phyloP scores from a whole-genome alignment of 805 yeast species.

The Candida xiaguanensis region DNA sequence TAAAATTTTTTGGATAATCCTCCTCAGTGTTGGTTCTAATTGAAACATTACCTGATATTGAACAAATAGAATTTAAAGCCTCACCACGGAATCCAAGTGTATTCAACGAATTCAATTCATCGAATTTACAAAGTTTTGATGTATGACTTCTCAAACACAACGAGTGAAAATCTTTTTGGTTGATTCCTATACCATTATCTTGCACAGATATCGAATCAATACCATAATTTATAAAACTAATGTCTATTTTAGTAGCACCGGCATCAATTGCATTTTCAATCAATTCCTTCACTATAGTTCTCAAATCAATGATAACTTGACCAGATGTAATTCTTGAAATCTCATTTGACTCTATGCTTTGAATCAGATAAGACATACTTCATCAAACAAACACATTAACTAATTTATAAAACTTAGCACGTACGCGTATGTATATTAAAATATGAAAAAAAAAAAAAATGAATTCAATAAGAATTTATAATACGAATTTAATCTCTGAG shows the following conservation, averaged over 20 bases:
- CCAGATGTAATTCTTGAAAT: constrained; percentile 83
- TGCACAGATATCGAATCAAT: constrained; percentile 61
- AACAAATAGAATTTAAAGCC: constrained; percentile 69
- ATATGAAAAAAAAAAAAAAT: too few species aligned
- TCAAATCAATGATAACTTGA: constrained; percentile 81
- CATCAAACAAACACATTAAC: too few species aligned
- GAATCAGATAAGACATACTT: constrained; percentile 10
- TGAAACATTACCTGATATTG: constrained; percentile 43
- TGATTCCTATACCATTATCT: constrained; percentile 70
- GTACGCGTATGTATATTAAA: too few species aligned
- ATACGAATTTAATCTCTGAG: too few species aligned
- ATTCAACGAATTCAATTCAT: constrained; percentile 46
- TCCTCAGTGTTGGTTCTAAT: constrained; percentile 48
- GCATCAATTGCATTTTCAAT: constrained; percentile 90
- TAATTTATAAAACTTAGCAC: too few species aligned
- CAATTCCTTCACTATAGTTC: constrained; percentile 77
- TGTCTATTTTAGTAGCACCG: constrained; percentile 59
- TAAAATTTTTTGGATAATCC: constrained; percentile 54
- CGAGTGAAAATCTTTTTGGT: constrained; percentile 44
- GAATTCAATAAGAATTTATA: too few species aligned
- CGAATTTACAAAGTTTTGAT: constrained; percentile 57
- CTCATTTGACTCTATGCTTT: constrained; percentile 40
- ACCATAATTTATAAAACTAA: constrained; percentile 69
- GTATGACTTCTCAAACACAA: constrained; percentile 65
- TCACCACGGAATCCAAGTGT: constrained; percentile 82